These are phyloP conservation scores for Diplocarpon rosae DNA, from an alignment of 2,329 filamentous ascomycete species.

Conservation along the genomic window DNA sequence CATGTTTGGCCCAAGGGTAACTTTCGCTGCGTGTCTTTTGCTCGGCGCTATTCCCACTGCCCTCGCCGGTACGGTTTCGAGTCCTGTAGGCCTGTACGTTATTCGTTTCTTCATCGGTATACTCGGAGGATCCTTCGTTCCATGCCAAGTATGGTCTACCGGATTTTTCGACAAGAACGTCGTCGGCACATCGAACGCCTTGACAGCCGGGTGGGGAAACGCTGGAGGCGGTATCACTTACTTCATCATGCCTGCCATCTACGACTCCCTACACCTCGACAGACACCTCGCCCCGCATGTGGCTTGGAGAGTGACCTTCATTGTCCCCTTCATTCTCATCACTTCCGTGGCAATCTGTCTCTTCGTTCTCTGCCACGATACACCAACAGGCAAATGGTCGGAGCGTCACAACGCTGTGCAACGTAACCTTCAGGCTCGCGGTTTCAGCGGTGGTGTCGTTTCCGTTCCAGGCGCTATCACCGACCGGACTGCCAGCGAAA, in stretches of 20 bases:
- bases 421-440: slow-evolving; percentile 35
- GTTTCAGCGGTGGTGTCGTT: slow-evolving; percentile 31
- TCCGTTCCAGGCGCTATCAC: slow-evolving; percentile 25
- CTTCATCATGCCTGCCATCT: slow-evolving; percentile 87
- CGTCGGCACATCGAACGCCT: slow-evolving; percentile 76
- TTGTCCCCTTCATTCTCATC: slow-evolving; percentile 74
- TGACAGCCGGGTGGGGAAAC: slow-evolving; percentile 79
- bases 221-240: slow-evolving; percentile 65
- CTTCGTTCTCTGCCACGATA: slow-evolving; percentile 67
- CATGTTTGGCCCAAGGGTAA: slow-evolving; percentile 66
- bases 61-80: slow-evolving; percentile 66
- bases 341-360: slow-evolving; percentile 54
- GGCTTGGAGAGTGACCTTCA: slow-evolving; percentile 76
- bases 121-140: slow-evolving; percentile 67
- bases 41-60: slow-evolving; percentile 71
- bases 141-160: slow-evolving; percentile 86
- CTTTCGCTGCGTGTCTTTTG: slow-evolving; percentile 70
- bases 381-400: slow-evolving; percentile 71
- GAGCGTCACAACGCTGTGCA: slow-evolving; percentile 43
- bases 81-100: slow-evolving; percentile 54
- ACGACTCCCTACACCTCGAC: slow-evolving; percentile 57
- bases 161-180: slow-evolving; percentile 91
- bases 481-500: slow-evolving; percentile 8
- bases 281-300: slow-evolving; percentile 51
- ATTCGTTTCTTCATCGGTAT: slow-evolving; percentile 75